phyloP scores from a whole-genome alignment of 2,329 filamentous ascomycete species.

The Pseudogymnoascus destructans region DNA sequence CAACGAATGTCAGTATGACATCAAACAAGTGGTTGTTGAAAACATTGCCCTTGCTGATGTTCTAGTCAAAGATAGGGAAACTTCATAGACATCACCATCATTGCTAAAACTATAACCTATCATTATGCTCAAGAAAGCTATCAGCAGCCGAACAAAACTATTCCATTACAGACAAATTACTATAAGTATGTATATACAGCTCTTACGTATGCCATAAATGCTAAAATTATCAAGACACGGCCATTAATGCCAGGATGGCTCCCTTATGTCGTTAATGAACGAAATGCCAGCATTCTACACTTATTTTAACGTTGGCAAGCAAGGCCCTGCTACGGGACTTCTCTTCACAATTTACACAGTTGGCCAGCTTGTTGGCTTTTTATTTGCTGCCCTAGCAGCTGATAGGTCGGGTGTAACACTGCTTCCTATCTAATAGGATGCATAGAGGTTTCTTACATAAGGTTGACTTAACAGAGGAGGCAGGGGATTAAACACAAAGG shows the following conservation, averaged over 20 bases:
- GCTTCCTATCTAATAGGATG: too few species aligned
- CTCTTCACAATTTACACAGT: conserved; percentile 13
- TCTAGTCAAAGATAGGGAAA: conserved; percentile 25
- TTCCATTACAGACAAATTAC: too few species aligned
- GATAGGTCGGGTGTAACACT: conserved; percentile 21
- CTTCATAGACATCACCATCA: conserved; percentile 22
- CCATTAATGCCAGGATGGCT: conserved; percentile 13
- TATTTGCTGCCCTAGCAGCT: conserved; percentile 10
- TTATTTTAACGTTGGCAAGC: neutral
- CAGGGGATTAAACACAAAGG: too few species aligned
- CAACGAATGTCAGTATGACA: too few species aligned
- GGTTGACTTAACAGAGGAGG: too few species aligned
- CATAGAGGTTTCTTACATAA: too few species aligned
- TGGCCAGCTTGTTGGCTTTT: conserved; percentile 14
- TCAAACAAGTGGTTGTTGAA: conserved; percentile 13
- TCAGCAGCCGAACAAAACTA: too few species aligned
- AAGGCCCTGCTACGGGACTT: neutral
- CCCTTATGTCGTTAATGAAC: conserved; percentile 37
- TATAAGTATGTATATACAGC: neutral
- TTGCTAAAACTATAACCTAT: neutral
- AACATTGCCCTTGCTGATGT: conserved; percentile 26
- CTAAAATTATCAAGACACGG: neutral
- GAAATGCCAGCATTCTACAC: conserved; percentile 32
- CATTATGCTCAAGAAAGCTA: neutral
- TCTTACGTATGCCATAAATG: neutral